A percentile compares a stretch with the other conserved stretches of the same genome.
Conservation (phyloP, 495 filamentous ascomycete genomes). For the Podospora pseudopauciseta region DNA sequence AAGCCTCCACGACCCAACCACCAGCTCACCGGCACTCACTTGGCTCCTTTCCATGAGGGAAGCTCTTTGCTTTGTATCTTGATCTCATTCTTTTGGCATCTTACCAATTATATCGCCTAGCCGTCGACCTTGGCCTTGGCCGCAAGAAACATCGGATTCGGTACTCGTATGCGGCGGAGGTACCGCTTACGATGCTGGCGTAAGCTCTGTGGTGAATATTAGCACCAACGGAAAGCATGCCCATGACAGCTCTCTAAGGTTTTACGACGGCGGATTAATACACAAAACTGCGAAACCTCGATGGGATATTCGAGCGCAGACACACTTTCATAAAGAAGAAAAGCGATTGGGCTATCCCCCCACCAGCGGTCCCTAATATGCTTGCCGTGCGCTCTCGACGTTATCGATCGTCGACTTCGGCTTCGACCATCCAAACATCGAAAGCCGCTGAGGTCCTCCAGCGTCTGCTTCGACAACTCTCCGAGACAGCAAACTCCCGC, state of each 20-base stretch:
- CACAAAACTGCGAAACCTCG: constrained; percentile 17
- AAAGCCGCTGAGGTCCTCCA: constrained; percentile 59
- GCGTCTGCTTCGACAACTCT: constrained; percentile 53
- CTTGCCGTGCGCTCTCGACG: constrained; percentile 51
- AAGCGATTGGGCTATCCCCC: not conserved
- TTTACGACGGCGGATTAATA: not conserved
- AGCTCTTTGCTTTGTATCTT: not conserved
- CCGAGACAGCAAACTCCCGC: constrained; percentile 22
- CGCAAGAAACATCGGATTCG: not conserved
- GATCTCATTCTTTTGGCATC: not conserved
- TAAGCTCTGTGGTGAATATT: constrained; percentile 13
- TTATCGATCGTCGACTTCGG: constrained; percentile 61
- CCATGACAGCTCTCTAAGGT: constrained; percentile 20
- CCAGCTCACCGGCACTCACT: not conserved
- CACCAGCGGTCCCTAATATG: constrained; percentile 14
- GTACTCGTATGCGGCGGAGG: not conserved
- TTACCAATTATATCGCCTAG: constrained; percentile 2
- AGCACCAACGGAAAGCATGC: not conserved
- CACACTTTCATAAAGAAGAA: constrained; percentile 2
- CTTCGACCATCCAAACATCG: constrained; percentile 52
- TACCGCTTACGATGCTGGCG: constrained; percentile 15
- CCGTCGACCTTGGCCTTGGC: not conserved
- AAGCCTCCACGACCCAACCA: not conserved
- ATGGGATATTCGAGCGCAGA: constrained; percentile 25
- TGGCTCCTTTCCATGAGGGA: not conserved